A percentile compares a stretch with the other conserved stretches of the same genome.
These are phyloP conservation scores for Pseudofabraea citricarpa DNA, from an alignment of 2,329 filamentous ascomycete genomes.

Conservation along the genomic window DNA sequence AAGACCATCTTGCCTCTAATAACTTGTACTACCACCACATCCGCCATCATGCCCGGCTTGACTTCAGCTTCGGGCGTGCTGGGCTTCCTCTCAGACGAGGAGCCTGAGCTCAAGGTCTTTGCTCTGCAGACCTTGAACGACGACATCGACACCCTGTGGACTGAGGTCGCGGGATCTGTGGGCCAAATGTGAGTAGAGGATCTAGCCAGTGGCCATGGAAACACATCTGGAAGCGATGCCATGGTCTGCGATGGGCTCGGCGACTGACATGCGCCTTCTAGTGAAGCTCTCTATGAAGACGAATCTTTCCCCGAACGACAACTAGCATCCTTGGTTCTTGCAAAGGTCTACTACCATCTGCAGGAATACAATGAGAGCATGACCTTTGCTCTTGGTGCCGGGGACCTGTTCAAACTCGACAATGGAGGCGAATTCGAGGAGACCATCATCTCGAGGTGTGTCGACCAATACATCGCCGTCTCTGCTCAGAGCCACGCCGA, in stretches of 20 bases:
- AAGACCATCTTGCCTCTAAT: neutral
- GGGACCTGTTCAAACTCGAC: slow-evolving; percentile 91
- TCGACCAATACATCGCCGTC: slow-evolving; percentile 93
- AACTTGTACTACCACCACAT: neutral
- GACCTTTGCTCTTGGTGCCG: slow-evolving; percentile 92
- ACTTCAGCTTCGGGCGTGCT: slow-evolving; percentile 92
- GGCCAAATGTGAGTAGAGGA: slow-evolving; percentile 74
- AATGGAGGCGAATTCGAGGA: slow-evolving; percentile 93
- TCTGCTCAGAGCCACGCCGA: slow-evolving; percentile 53
- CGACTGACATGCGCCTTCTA: slow-evolving; percentile 36
- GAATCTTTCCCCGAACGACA: slow-evolving; percentile 90
- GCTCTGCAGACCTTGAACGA: slow-evolving; percentile 93
- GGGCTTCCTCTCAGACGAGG: slow-evolving; percentile 91
- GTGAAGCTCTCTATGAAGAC: slow-evolving; percentile 96
- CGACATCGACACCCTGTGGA: slow-evolving; percentile 96
- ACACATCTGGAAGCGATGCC: too few relatives aligned
- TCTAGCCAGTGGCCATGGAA: too few relatives aligned
- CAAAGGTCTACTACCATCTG: slow-evolving; percentile 98
- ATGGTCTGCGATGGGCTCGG: too few relatives aligned
- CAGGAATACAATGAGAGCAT: slow-evolving; percentile 99
- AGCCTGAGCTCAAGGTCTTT: slow-evolving; percentile 90
- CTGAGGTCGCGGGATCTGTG: slow-evolving; percentile 87
- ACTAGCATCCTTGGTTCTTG: slow-evolving; percentile 87
- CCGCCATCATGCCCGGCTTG: slow-evolving; percentile 72
- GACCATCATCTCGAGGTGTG: slow-evolving; percentile 96